A percentile compares a stretch with the other conserved stretches of the same genome.
Evolutionary conservation across 116 monocot genomes (phyloP).

Genomic region (Cymodocea nodosa): DNA sequence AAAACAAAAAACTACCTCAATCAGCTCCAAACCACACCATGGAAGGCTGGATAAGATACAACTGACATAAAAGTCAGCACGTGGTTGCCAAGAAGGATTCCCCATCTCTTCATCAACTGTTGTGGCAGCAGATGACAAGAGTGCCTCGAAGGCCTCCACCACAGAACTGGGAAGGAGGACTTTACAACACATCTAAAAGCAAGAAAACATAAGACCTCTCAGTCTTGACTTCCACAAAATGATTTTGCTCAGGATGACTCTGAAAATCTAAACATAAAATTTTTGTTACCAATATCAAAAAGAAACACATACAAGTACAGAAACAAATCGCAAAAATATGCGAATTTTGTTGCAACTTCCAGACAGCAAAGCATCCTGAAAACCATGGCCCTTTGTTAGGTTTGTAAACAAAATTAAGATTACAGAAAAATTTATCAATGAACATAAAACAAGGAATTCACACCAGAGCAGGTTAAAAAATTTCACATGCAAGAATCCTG

Average conservation of each 20-base stretch:
- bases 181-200: conserved; percentile 85
- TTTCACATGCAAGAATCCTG: no score
- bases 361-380: conserved; percentile 58
- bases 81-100: conserved; percentile 80
- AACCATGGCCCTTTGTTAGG: not conserved
- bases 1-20: conserved; percentile 43
- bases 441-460: no score
- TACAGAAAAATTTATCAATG: no score
- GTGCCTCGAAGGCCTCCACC: conserved; percentile 60
- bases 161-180: conserved; percentile 60
- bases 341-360: conserved; percentile 61
- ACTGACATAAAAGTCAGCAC: conserved; percentile 82
- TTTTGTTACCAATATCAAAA: not conserved
- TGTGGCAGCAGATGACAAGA: conserved; percentile 86
- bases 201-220: no score
- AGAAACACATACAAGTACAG: conserved; percentile 46
- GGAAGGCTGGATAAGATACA: conserved; percentile 85
- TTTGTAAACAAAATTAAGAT: not conserved
- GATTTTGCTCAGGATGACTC: no score
- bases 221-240: no score
- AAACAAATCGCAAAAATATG: conserved; percentile 52
- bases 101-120: conserved; percentile 70
- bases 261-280: not conserved
- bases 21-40: conserved; percentile 83
- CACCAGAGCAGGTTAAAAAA: no score